A percentile compares a stretch with the other conserved stretches of the same genome.
phyloP scores from a whole-genome alignment of 2,329 filamentous ascomycete species.

The Neopestalotiopsis sp. region DNA sequence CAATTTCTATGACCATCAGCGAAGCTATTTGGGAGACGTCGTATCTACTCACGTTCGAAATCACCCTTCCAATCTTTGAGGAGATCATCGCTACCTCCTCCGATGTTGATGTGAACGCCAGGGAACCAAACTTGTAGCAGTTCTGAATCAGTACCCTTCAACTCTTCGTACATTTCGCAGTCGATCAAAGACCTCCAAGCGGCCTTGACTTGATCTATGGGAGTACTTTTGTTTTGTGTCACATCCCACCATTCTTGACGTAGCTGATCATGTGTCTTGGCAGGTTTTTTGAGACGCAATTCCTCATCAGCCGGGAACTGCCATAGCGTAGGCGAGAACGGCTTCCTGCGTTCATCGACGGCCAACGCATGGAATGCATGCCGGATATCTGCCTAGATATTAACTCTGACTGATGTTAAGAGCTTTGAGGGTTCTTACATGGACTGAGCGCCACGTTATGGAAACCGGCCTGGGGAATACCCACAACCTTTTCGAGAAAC shows the following conservation, averaged over 20 bases:
- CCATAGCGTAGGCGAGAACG: slow-evolving; percentile 60
- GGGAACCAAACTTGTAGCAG: slow-evolving; percentile 62
- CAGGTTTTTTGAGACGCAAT: slow-evolving; percentile 25
- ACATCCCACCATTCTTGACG: background rate
- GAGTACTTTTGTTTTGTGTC: background rate
- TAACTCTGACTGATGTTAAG: background rate
- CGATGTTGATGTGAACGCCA: slow-evolving; percentile 57
- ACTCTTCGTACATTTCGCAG: slow-evolving; percentile 22
- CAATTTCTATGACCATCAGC: slow-evolving; percentile 20
- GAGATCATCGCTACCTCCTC: slow-evolving; percentile 48
- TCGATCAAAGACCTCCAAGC: slow-evolving; percentile 22
- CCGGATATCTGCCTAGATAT: slow-evolving; percentile 31
- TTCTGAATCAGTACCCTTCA: slow-evolving; percentile 24
- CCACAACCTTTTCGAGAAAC: slow-evolving; percentile 25
- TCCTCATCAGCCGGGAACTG: slow-evolving; percentile 46
- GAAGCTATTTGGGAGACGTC: background rate
- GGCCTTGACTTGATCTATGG: background rate
- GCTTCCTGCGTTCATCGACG: slow-evolving; percentile 43
- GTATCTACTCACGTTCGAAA: slow-evolving; percentile 23
- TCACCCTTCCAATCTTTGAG: slow-evolving; percentile 22
- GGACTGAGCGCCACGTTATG: slow-evolving; percentile 24
- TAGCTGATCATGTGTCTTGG: slow-evolving; percentile 18
- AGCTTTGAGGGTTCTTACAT: slow-evolving; percentile 20
- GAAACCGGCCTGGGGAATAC: slow-evolving; percentile 26
- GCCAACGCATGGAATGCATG: slow-evolving; percentile 45